Percentiles rank a stretch among this genome's conserved stretches.
Evolutionary conservation across 2,329 filamentous ascomycete genomes (phyloP).

Genomic region (Rhynchosporium agropyri): DNA sequence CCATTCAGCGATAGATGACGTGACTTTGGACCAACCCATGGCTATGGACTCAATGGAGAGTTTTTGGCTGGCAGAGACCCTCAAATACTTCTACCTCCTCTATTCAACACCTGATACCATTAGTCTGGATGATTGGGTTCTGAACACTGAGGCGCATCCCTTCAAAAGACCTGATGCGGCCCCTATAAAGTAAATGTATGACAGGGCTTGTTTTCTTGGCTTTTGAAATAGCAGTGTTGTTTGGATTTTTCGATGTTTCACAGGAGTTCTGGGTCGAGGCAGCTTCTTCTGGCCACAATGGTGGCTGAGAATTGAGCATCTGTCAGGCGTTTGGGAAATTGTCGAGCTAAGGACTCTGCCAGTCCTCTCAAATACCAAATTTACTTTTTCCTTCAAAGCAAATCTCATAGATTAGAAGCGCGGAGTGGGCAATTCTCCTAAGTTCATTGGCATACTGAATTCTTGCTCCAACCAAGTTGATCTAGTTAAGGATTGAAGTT

Average conservation of each 20-base stretch:
- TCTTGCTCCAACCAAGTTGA: not conserved
- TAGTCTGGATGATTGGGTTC: slow-evolving; percentile 67
- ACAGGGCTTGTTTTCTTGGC: not conserved
- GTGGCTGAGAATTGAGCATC: slow-evolving; percentile 9
- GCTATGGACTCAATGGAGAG: slow-evolving; percentile 75
- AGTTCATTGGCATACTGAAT: not conserved
- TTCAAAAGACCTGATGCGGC: slow-evolving; percentile 36
- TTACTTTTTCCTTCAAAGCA: not conserved
- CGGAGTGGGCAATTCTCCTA: not conserved
- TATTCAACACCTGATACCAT: slow-evolving; percentile 68
- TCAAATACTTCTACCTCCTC: slow-evolving; percentile 90
- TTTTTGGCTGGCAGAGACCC: slow-evolving; percentile 87
- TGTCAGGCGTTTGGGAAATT: slow-evolving; percentile 16
- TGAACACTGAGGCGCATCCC: slow-evolving; percentile 50
- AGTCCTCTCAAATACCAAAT: slow-evolving; percentile 6
- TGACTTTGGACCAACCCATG: slow-evolving; percentile 49
- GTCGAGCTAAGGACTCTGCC: not conserved
- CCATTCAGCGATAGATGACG: slow-evolving; percentile 71
- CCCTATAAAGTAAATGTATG: slow-evolving; percentile 5
- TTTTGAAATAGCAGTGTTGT: not conserved
- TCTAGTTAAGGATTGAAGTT: not conserved
- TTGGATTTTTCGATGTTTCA: slow-evolving; percentile 1
- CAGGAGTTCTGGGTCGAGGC: slow-evolving; percentile 20
- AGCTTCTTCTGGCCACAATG: not conserved
- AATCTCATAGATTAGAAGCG: not conserved